These are phyloP conservation scores for Coemansia erecta DNA, from an alignment of 192 early-diverging fungal genomes.

Conservation along the genomic window DNA sequence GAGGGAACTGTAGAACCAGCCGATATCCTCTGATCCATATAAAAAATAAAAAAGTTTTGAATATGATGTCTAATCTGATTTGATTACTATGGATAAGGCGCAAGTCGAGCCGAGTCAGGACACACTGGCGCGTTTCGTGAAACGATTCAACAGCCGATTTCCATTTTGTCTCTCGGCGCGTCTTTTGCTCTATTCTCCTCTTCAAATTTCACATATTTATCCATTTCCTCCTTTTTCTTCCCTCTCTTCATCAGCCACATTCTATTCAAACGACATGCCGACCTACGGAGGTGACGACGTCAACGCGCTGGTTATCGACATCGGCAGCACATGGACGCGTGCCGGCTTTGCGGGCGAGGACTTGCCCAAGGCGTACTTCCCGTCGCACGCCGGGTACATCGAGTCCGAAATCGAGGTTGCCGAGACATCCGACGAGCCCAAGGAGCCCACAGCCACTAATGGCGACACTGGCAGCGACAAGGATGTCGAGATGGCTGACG, in stretches of 20 bases:
- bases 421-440: constrained; percentile 24
- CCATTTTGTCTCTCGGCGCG: no score
- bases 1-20: neutral
- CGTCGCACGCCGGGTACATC: constrained; percentile 72
- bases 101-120: no score
- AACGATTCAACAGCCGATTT: no score
- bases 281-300: constrained; percentile 81
- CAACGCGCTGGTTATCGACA: constrained; percentile 87
- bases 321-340: constrained; percentile 82
- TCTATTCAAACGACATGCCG: constrained; percentile 29
- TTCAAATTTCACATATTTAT: neutral
- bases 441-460: constrained; percentile 2
- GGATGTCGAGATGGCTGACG: constrained; percentile 32
- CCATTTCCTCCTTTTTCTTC: constrained; percentile 6
- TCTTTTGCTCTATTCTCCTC: no score
- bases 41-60: neutral
- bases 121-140: no score
- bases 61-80: no score
- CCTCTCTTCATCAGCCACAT: neutral
- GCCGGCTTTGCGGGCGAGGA: constrained; percentile 99
- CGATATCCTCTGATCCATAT: neutral
- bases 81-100: no score
- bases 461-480: constrained; percentile 5
- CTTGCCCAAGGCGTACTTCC: constrained; percentile 82
- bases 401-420: constrained; percentile 35